Base-by-base conservation (phyloP, 345 rosid genomes). In the Melastoma malabathricum region DNA sequence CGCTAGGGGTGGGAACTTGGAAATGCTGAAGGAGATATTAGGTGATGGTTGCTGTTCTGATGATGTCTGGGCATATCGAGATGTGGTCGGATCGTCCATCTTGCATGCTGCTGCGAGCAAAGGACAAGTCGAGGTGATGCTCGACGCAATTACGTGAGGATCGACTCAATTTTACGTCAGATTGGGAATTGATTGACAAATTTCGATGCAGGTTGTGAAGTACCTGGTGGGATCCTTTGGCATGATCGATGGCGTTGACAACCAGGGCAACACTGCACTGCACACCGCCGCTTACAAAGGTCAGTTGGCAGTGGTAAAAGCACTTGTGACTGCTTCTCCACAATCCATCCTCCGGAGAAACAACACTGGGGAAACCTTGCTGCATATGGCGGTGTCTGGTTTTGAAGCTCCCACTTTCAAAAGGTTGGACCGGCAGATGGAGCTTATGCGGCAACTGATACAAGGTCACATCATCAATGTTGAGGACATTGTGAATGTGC, bases 101-200 rank as follows among this genome's bases (percentile, higher is more conserved):
- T 77, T 89, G 56, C 97, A 89, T 63, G 82, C 96, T n/a, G 96
- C 96, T 2, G 86, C 97, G 58, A 82, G 81, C 47, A 75, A 71
- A 78, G 97, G 97, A 46, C 76, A 72, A 56, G 75, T 83, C 66
- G 81, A 78, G 78, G 95, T 86, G 51, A 63, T 18, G 54, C 44
- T 38, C 17, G 18, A 8, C 7, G 7, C 18, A n/a, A 10, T 16
- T 6, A 3, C 23, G 16, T 14, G 25, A 47, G 46, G 58, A 23
- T 50, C 25, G 2, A 23, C 19, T 34, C 2, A 12, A 18, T 13
- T 6, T 54, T 16, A 9, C 2, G 38, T 53, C 6, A 23, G 10
- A 16, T 45, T 18, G 22, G 13, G 45, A n/a, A 34, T 19, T 6
- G 45, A 52, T 3, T 15, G 38, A 22, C 43, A 43, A 13, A 9